Conservation (phyloP, 805 yeast species). For the Yamadazyma laniorum region DNA sequence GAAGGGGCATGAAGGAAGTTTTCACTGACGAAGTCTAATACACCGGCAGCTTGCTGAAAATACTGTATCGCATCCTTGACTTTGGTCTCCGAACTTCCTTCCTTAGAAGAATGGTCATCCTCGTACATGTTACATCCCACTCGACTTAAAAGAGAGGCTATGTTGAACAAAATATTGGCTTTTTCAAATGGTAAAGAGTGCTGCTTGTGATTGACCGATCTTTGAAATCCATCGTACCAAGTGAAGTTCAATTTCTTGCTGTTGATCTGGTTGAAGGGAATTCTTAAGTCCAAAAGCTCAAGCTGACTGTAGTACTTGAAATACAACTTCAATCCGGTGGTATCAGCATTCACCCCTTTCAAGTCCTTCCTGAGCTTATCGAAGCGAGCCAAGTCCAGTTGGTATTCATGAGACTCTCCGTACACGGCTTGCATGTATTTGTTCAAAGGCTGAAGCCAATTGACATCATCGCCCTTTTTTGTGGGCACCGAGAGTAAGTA, state of each 20-base stretch:
- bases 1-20: slow-evolving; percentile 90
- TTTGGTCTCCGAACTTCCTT: slow-evolving; percentile 11
- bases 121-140: slow-evolving; percentile 41
- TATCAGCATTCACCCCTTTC: slow-evolving; percentile 45
- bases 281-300: slow-evolving; percentile 72
- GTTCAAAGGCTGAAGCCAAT: slow-evolving; percentile 64
- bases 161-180: slow-evolving; percentile 76
- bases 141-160: slow-evolving; percentile 62
- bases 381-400: slow-evolving; percentile 53
- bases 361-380: slow-evolving; percentile 60
- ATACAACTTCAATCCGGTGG: slow-evolving; percentile 50
- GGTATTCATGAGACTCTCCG: slow-evolving; percentile 59
- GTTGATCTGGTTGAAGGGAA: slow-evolving; percentile 58
- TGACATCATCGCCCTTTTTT: slow-evolving; percentile 54
- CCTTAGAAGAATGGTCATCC: slow-evolving; percentile 14
- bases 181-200: slow-evolving; percentile 85
- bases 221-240: slow-evolving; percentile 76
- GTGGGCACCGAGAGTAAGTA: slow-evolving; percentile 23
- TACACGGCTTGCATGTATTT: slow-evolving; percentile 58
- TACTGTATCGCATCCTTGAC: slow-evolving; percentile 58
- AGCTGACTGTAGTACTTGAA: slow-evolving; percentile 77
- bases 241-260: slow-evolving; percentile 54
- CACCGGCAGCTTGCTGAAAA: slow-evolving; percentile 77
- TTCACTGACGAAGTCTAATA: slow-evolving; percentile 67
- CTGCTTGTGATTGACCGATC: slow-evolving; percentile 54